phyloP scores from a whole-genome alignment of 1,284 basidiomycete genomes.

The Puccinia triticina region DNA sequence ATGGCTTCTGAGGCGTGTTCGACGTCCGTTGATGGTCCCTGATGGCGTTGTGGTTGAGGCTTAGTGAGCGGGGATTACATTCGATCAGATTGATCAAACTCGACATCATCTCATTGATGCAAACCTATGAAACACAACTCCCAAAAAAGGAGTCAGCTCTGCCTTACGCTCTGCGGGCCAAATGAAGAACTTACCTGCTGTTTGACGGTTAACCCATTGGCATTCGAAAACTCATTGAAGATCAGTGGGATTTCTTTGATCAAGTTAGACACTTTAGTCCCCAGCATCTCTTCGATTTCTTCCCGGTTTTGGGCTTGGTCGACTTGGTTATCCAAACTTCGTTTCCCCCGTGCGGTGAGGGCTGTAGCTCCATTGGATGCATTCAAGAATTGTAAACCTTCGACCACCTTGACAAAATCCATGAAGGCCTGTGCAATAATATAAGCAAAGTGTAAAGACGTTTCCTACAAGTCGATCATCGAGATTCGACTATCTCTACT shows the following conservation, averaged over 20 bases:
- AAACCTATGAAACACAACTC: slow-evolving; percentile 32
- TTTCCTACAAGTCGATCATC: not conserved
- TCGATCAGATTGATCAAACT: slow-evolving; percentile 32
- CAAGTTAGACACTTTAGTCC: slow-evolving; percentile 34
- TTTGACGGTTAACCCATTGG: slow-evolving; percentile 35
- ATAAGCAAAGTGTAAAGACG: not conserved
- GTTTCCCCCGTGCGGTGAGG: not conserved
- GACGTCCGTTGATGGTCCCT: not conserved
- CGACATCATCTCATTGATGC: slow-evolving; percentile 52
- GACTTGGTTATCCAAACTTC: slow-evolving; percentile 9
- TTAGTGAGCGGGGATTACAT: not conserved
- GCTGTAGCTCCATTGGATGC: not conserved
- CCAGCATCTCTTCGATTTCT: slow-evolving; percentile 26
- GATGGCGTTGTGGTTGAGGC: not conserved
- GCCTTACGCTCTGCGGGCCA: no score
- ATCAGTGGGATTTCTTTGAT: slow-evolving; percentile 46
- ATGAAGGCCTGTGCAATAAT: slow-evolving; percentile 33
- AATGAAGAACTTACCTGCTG: slow-evolving; percentile 30
- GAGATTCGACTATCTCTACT: slow-evolving; percentile 28
- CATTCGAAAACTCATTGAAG: slow-evolving; percentile 24
- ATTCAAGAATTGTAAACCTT: slow-evolving; percentile 42
- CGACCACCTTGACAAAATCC: slow-evolving; percentile 42
- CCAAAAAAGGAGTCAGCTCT: not conserved
- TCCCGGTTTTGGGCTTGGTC: slow-evolving; percentile 3
- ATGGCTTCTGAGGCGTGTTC: not conserved